A percentile compares a stretch with the other conserved stretches of the same genome.
Evolutionary conservation across 345 rosid species (phyloP).

Genomic region (Turnera subulata): DNA sequence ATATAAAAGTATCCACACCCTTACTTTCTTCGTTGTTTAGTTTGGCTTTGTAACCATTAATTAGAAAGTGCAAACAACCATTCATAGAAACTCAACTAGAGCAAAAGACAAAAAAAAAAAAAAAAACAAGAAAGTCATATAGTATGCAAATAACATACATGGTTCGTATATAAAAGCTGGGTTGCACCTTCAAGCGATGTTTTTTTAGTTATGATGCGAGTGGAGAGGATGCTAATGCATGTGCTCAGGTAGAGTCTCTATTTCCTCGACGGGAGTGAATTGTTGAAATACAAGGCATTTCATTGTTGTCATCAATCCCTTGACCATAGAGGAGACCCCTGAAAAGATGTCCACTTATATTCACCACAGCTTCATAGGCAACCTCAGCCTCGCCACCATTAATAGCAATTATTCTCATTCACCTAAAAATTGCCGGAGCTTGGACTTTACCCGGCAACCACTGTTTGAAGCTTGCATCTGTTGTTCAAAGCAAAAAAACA

Average conservation of each 20-base stretch:
- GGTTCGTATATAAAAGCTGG: too few species aligned
- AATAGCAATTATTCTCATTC: slow-evolving; percentile 39
- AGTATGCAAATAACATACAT: too few species aligned
- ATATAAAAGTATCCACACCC: too few species aligned
- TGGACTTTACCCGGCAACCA: slow-evolving; percentile 37
- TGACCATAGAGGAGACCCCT: slow-evolving; percentile 57
- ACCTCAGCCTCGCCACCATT: slow-evolving; percentile 35
- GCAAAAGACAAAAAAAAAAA: too few species aligned
- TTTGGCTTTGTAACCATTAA: too few species aligned
- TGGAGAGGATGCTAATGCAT: too few species aligned
- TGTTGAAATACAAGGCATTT: slow-evolving; percentile 32
- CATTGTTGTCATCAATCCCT: slow-evolving; percentile 54
- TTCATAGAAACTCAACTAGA: too few species aligned
- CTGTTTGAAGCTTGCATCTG: slow-evolving; percentile 41
- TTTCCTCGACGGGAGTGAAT: slow-evolving; percentile 17
- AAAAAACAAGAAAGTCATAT: too few species aligned
- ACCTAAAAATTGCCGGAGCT: slow-evolving; percentile 41
- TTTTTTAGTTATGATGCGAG: too few species aligned
- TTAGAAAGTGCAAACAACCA: too few species aligned
- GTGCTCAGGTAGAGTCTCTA: slow-evolving; percentile 34
- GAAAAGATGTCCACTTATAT: slow-evolving; percentile 50
- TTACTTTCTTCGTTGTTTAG: too few species aligned
- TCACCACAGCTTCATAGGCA: slow-evolving; percentile 43
- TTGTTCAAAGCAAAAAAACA: slow-evolving; percentile 1
- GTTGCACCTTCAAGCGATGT: too few species aligned